A percentile compares a stretch with the other conserved stretches of the same genome.
Conservation (phyloP, 1,284 basidiomycete species). For the Cerioporus squamosus region DNA sequence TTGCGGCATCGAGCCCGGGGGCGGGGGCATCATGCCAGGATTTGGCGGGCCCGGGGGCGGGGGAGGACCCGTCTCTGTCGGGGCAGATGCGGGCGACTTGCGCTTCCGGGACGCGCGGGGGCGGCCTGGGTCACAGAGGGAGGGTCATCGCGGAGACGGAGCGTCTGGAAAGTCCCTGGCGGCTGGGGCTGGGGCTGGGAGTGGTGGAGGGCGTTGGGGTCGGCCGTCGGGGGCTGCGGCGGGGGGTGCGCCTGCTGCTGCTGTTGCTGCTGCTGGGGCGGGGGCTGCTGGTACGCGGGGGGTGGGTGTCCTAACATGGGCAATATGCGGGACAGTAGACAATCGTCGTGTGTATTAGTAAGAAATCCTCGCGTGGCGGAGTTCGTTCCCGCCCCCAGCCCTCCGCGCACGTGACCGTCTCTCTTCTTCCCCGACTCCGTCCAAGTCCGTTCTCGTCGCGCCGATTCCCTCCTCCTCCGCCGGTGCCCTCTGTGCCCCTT, state of each 20-base stretch:
- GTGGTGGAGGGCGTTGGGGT: conserved; percentile 27
- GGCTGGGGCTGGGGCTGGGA: conserved; percentile 37
- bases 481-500: no score
- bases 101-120: conserved; percentile 40
- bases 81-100: conserved; percentile 39
- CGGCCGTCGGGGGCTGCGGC: conserved; percentile 27
- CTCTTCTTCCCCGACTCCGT: neutral
- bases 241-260: conserved; percentile 38
- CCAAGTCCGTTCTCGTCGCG: conserved; percentile 8
- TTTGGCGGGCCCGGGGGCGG: conserved; percentile 33
- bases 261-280: conserved; percentile 32
- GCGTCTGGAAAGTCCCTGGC: conserved; percentile 48
- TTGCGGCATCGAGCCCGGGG: conserved; percentile 38
- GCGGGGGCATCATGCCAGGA: conserved; percentile 38
- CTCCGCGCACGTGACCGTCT: conserved; percentile 18
- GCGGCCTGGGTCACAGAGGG: conserved; percentile 38
- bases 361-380: conserved; percentile 37
- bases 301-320: conserved; percentile 42
- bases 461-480: neutral
- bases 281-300: conserved; percentile 39
- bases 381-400: conserved; percentile 17
- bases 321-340: conserved; percentile 30
- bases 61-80: conserved; percentile 44
- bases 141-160: conserved; percentile 67
- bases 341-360: conserved; percentile 39